These are phyloP conservation scores for Claviceps maximensis DNA, from an alignment of 2,329 filamentous ascomycete genomes.

Conservation along the genomic window DNA sequence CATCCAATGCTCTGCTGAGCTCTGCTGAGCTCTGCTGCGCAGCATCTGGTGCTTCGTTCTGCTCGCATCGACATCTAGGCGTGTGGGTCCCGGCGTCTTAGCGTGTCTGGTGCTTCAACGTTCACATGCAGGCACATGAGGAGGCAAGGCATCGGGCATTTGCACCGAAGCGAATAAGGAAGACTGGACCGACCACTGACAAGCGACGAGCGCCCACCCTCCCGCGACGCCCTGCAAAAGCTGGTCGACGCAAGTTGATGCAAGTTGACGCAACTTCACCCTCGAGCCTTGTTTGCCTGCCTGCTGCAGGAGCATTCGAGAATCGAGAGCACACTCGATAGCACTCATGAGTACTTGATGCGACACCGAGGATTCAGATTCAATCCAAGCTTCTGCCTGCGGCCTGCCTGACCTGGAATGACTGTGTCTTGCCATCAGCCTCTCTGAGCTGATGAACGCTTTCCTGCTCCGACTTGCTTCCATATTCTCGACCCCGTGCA, in stretches of 20 bases:
- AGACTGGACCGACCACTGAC: too few relatives aligned
- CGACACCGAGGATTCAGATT: background rate
- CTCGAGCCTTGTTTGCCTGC: background rate
- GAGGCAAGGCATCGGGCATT: background rate
- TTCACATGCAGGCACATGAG: background rate
- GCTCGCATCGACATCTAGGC: too few relatives aligned
- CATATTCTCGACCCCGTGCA: background rate
- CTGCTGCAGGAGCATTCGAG: background rate
- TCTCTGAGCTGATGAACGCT: conserved; percentile 1
- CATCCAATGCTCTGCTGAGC: too few relatives aligned
- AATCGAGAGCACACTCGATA: background rate
- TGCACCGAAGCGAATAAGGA: too few relatives aligned
- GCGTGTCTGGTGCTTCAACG: too few relatives aligned
- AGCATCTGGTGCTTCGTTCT: background rate
- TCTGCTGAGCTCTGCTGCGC: too few relatives aligned
- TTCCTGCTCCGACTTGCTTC: background rate
- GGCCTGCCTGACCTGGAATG: background rate
- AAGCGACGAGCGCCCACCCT: background rate
- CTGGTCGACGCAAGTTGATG: background rate
- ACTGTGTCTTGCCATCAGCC: background rate
- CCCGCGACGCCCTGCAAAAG: background rate
- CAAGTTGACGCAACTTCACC: background rate
- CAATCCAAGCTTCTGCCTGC: background rate
- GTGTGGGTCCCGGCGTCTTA: too few relatives aligned
- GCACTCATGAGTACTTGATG: background rate